Evolutionary conservation across 805 yeast genomes (phyloP), one percentile per base, ranked within the genome.

Genomic region (Wickerhamomyces bovis): DNA sequence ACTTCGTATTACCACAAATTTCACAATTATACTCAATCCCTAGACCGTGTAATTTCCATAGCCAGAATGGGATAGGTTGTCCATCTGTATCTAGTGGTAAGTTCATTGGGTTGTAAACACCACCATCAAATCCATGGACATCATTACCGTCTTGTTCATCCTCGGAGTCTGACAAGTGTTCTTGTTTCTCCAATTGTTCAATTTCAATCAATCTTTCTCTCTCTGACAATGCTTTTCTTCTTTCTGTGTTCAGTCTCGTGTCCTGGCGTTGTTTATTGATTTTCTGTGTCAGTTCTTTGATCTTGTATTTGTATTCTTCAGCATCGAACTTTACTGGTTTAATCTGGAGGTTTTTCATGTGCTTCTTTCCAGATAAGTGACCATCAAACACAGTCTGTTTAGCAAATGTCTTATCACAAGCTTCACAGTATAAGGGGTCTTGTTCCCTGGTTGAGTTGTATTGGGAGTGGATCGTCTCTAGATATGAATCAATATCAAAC

Each of bases 41-140:
- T 11, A 90, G 70, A 0, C 99, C 99, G 57, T 89, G 89, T 40
- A 90, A 69, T 63, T 90, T 94, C 72, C 80, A 90, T 25, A 94
- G 70, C 99, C 99, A 94, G 45, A 74, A 80, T 2, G 99, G 99
- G 25, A 94, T 88, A 1, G 97, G 97, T 38, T 75, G 76, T 0
- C 97, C 97, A 64, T 90, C 97, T 18, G 86, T 76, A 0, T 96
- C 98, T 0, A 87, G 44, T 0, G 96, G 96, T 46, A 87, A 63
- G 46, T 83, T 78, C 46, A 77, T 68, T 18, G 82, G 80, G 49
- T 74, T 73, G 44, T 55, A 63, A 9, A 54, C 57, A 2, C 56
- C 59, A 33, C 43, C 18, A 55, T 60, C 43, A 15, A 54, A 57
- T 3, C 55, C 57, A 25, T 45, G 23, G 51, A 60, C 49, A 2